Conservation (phyloP, 2,329 filamentous ascomycete genomes). For the Emergomyces orientalis region DNA sequence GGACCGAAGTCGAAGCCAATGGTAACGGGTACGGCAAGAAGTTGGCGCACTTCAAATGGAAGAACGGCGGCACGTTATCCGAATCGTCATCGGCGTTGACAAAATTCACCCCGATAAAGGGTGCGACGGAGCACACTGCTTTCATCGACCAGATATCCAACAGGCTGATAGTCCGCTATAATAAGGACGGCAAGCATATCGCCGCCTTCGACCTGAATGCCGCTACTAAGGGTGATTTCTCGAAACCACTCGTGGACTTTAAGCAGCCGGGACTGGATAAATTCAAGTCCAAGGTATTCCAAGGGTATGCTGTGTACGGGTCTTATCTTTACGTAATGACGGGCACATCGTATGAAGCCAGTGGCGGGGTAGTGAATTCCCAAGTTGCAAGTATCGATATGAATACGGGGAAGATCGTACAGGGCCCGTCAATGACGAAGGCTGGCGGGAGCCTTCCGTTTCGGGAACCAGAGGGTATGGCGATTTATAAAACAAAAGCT, state of each 20-base stretch:
- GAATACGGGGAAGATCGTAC: slow-evolving; percentile 17
- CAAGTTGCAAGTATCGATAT: slow-evolving; percentile 16
- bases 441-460: slow-evolving; percentile 17
- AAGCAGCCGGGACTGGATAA: slow-evolving; percentile 12
- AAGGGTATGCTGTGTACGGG: slow-evolving; percentile 16
- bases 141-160: slow-evolving; percentile 17
- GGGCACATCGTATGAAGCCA: slow-evolving; percentile 15
- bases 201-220: slow-evolving; percentile 15
- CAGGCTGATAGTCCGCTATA: slow-evolving; percentile 16
- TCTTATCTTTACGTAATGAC: slow-evolving; percentile 18
- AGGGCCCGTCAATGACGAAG: slow-evolving; percentile 18
- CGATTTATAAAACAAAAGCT: slow-evolving; percentile 16
- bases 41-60: slow-evolving; percentile 19
- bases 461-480: slow-evolving; percentile 20
- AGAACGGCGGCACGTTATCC: slow-evolving; percentile 14
- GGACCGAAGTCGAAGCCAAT: slow-evolving; percentile 19
- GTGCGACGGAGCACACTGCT: slow-evolving; percentile 15
- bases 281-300: slow-evolving; percentile 12
- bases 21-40: slow-evolving; percentile 18
- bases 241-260: slow-evolving; percentile 14
- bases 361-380: slow-evolving; percentile 14
- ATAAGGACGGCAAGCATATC: slow-evolving; percentile 15
- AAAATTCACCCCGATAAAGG: slow-evolving; percentile 13
- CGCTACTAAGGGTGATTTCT: slow-evolving; percentile 16
- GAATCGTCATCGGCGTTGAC: neutral